Conservation (phyloP, 176 grass and related monocot species). For the Melocanna baccifera region DNA sequence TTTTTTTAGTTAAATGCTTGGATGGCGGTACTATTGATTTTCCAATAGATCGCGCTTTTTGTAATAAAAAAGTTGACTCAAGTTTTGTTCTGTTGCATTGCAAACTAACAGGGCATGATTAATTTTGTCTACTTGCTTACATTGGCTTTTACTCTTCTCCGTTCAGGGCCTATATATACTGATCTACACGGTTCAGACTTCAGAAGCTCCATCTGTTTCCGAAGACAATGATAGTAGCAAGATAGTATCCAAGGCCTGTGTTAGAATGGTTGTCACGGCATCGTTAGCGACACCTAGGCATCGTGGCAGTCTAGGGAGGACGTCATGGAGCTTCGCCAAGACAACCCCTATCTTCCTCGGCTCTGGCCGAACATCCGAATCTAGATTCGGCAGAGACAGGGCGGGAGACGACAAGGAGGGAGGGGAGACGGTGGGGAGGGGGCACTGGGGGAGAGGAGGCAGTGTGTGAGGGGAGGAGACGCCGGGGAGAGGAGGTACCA, state of each 20-base stretch:
- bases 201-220: neutral
- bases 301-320: too few relatives aligned
- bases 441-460: too few relatives aligned
- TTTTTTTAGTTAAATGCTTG: constrained; percentile 22
- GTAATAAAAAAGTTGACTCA: neutral
- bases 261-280: too few relatives aligned
- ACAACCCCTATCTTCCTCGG: too few relatives aligned
- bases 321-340: too few relatives aligned
- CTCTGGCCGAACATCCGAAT: too few relatives aligned
- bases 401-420: too few relatives aligned
- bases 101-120: neutral
- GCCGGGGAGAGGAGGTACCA: too few relatives aligned
- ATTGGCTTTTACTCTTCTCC: neutral
- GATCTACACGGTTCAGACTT: neutral
- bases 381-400: too few relatives aligned
- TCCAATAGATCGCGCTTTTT: constrained; percentile 6
- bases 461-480: too few relatives aligned
- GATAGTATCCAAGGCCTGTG: constrained; percentile 8
- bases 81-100: neutral
- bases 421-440: too few relatives aligned
- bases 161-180: neutral
- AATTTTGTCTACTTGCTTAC: neutral
- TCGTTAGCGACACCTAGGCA: too few relatives aligned
- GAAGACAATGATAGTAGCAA: neutral
- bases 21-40: constrained; percentile 10